Base-by-base conservation (phyloP, 192 early-diverging fungal species). In the Mortierella hygrophila region DNA sequence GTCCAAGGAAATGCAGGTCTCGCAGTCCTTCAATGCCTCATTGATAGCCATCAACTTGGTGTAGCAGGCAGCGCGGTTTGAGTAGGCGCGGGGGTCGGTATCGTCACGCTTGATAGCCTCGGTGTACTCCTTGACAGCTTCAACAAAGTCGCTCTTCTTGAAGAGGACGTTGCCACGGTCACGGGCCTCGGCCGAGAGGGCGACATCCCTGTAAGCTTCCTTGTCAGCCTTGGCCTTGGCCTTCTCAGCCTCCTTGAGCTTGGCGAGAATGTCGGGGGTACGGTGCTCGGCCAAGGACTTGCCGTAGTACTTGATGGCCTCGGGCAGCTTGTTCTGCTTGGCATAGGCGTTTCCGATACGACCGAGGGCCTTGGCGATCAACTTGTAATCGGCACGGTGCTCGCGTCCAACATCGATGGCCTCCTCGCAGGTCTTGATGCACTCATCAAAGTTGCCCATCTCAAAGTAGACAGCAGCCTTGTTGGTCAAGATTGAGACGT, bases 71-170 rank as follows among this genome's bases (percentile, higher is more conserved):
- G 98, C 97, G 79, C 98, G 96, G 94, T 99, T 99, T 42, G 97
- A 97, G 88, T 96, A 99, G 80, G 95, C 94, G 83, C 96, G 93
- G 37, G 95, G 93, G 74, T 99, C 98, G 11, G 91, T 85, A 41
- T 96, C 95, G 79, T 98, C 98, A 81, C 98, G 95, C 93, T 98
- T 98, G 89, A 99, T 97, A 10, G 98, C 96, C 89, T 99, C 98
- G 23, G 96, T 94, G 89, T 99, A 99, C 88, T 95, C 90, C 88
- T 95, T 94, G 77, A 99, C 93, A 23, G 98, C 97, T 54, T 95
- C 96, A 18, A 94, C 91, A 86, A 92, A 99, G 70, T 97, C 92
- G 49, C 91, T 94, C 52, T 95, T 81, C 91, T 99, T 99, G 94
- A 98, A 99, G 21, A 97, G 88, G 55, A 91, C 95, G 88, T 99